Conservation (phyloP, 441 rosid genomes). For the Populus hybrid region DNA sequence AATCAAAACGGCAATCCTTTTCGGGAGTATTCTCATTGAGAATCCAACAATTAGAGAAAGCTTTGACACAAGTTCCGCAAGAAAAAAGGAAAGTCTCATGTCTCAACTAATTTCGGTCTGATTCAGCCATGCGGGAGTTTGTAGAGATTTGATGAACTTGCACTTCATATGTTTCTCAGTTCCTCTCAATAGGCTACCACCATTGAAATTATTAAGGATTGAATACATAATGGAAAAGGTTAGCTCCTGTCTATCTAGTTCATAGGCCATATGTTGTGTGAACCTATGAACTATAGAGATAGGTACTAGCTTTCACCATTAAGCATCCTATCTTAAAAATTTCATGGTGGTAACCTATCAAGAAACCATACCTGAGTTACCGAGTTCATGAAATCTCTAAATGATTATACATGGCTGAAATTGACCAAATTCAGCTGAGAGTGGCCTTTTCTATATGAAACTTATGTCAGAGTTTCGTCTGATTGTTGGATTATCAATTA, state of each 20-base stretch:
- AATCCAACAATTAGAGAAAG: too few relatives aligned
- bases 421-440: background rate
- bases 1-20: too few relatives aligned
- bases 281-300: background rate
- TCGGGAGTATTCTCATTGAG: too few relatives aligned
- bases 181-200: background rate
- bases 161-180: too few relatives aligned
- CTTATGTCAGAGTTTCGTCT: constrained; percentile 43
- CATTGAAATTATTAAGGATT: background rate
- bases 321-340: background rate
- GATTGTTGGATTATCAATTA: constrained; percentile 43
- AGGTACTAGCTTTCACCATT: background rate
- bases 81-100: background rate
- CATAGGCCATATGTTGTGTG: too few relatives aligned
- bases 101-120: too few relatives aligned
- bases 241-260: too few relatives aligned
- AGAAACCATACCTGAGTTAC: background rate
- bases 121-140: too few relatives aligned
- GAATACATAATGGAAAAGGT: too few relatives aligned
- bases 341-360: background rate
- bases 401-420: background rate
- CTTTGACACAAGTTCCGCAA: too few relatives aligned
- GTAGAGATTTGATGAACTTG: too few relatives aligned
- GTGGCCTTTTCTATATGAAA: constrained; percentile 45
- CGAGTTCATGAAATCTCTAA: background rate